Conservation (phyloP, 1,139 yeast species). For the Zygotorulaspora mrakii region DNA sequence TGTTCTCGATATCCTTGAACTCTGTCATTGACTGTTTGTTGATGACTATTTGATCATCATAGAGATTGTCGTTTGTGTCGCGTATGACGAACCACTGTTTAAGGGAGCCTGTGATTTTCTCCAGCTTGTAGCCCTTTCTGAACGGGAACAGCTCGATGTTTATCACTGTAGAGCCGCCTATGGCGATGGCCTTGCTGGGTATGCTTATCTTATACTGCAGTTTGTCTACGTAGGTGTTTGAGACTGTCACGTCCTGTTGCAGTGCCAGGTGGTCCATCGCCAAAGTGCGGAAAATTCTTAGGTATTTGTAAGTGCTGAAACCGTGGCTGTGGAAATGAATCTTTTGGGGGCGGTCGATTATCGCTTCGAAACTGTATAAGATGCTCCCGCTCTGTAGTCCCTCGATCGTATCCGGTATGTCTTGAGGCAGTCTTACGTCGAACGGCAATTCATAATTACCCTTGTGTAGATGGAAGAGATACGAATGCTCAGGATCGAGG, state of each 20-base stretch:
- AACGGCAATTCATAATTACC: conserved; percentile 72
- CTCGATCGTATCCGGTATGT: conserved; percentile 63
- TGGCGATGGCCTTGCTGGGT: conserved; percentile 55
- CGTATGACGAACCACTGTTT: conserved; percentile 50
- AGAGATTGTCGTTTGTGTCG: conserved; percentile 39
- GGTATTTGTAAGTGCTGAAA: conserved; percentile 39
- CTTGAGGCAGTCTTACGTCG: conserved; percentile 51
- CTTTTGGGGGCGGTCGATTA: conserved; percentile 47
- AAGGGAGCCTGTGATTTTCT: conserved; percentile 47
- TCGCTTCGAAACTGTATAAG: conserved; percentile 52
- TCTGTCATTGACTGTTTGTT: conserved; percentile 39
- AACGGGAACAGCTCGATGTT: conserved; percentile 56
- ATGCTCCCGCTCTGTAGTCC: conserved; percentile 57
- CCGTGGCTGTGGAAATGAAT: conserved; percentile 18
- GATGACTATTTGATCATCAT: conserved; percentile 44
- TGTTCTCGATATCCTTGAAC: conserved; percentile 41
- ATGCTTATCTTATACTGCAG: conserved; percentile 59
- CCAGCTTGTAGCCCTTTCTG: conserved; percentile 51
- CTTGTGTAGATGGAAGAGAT: conserved; percentile 47
- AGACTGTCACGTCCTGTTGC: conserved; percentile 55
- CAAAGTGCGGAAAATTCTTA: conserved; percentile 51
- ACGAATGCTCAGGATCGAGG: conserved; percentile 17
- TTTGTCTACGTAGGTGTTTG: conserved; percentile 62
- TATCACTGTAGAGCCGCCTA: conserved; percentile 56
- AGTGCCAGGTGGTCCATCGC: conserved; percentile 49